Percentiles rank a stretch among this genome's conserved stretches.
Evolutionary conservation across 805 yeast species (phyloP).

Genomic region (Saturnispora besseyi): DNA sequence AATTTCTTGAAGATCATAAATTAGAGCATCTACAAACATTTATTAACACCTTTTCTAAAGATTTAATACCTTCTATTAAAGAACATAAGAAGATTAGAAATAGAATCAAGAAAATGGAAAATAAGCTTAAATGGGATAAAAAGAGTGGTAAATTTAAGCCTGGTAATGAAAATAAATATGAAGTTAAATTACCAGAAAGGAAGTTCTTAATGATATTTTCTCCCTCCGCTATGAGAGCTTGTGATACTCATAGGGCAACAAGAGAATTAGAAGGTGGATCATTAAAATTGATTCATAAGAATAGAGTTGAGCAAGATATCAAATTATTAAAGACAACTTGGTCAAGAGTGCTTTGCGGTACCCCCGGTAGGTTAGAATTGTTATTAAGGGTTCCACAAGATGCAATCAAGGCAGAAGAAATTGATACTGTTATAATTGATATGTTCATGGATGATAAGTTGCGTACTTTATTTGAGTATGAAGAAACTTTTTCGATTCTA

Average conservation of each 20-base stretch:
- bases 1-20: conserved; percentile 43
- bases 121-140: conserved; percentile 21
- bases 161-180: conserved; percentile 9
- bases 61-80: conserved; percentile 32
- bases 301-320: conserved; percentile 57
- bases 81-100: conserved; percentile 22
- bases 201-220: conserved; percentile 47
- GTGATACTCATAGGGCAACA: conserved; percentile 68
- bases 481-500: conserved; percentile 36
- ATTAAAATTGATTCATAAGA: conserved; percentile 66
- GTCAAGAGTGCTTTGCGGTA: conserved; percentile 48
- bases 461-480: conserved; percentile 51
- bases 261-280: conserved; percentile 40
- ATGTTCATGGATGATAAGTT: conserved; percentile 52
- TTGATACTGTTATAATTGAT: conserved; percentile 51
- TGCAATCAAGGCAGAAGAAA: conserved; percentile 33
- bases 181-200: conserved; percentile 23
- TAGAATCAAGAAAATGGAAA: conserved; percentile 20
- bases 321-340: conserved; percentile 34
- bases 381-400: conserved; percentile 6
- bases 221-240: conserved; percentile 78
- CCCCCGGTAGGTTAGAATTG: conserved; percentile 49
- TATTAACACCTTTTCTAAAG: conserved; percentile 40
- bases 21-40: conserved; percentile 50
- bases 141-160: conserved; percentile 18